Conservation (phyloP, 139 green algal genomes). For the Volvox reticuliferus region DNA sequence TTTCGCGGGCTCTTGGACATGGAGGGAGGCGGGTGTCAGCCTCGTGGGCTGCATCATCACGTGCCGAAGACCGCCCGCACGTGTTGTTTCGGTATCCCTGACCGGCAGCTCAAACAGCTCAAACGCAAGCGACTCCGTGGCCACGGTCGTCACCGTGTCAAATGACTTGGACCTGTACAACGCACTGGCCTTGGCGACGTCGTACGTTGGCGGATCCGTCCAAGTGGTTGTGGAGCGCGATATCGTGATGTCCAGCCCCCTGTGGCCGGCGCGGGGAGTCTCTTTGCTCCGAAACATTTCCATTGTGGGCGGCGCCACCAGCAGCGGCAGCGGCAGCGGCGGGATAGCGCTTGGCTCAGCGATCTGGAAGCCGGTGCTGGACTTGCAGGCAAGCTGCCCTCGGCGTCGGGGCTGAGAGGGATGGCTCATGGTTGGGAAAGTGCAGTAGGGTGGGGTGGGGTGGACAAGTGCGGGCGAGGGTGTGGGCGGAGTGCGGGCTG, state of each 20-base stretch:
- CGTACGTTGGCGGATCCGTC: not conserved
- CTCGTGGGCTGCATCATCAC: not conserved
- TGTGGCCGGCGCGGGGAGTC: constrained; percentile 14
- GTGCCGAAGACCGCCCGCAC: not conserved
- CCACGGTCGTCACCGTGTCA: not conserved
- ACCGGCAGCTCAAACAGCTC: no score
- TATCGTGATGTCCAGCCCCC: not conserved
- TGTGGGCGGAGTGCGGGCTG: no score
- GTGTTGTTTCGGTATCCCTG: not conserved
- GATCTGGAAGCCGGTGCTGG: not conserved
- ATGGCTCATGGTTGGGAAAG: no score
- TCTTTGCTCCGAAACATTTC: not conserved
- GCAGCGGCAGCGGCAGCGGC: not conserved
- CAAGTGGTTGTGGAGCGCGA: not conserved
- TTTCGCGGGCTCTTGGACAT: not conserved
- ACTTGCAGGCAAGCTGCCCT: not conserved
- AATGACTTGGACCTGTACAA: constrained; percentile 37
- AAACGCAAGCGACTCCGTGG: not conserved
- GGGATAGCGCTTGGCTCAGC: not conserved
- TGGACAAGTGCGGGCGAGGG: no score
- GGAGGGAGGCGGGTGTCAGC: not conserved
- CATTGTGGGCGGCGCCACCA: not conserved
- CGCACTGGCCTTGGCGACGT: not conserved
- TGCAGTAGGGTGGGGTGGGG: no score
- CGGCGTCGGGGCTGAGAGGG: no score